Evolutionary conservation across 2,329 filamentous ascomycete species (phyloP).

Genomic region (Diaporthe sp.): DNA sequence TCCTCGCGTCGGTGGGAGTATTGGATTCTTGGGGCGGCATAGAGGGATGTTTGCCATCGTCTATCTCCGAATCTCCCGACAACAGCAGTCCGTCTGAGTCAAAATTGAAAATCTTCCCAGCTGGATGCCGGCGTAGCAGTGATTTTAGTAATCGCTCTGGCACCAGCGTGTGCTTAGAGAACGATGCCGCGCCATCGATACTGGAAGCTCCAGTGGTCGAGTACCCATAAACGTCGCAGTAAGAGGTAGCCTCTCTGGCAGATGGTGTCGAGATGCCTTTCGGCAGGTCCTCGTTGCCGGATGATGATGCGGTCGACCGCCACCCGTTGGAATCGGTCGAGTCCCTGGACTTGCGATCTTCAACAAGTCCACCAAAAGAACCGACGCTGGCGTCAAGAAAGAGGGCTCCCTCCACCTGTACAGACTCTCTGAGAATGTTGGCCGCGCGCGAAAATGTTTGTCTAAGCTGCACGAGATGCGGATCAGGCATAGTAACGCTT

Average conservation of each 20-base stretch:
- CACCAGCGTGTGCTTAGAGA: slow-evolving; percentile 39
- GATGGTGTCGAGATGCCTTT: not conserved
- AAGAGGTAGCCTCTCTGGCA: not conserved
- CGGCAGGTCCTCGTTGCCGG: slow-evolving; percentile 18
- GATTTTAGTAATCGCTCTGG: slow-evolving; percentile 51
- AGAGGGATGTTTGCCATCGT: not conserved
- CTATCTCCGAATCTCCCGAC: slow-evolving; percentile 17
- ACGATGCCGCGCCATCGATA: slow-evolving; percentile 42
- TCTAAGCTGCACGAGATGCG: not conserved
- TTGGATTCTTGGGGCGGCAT: not conserved
- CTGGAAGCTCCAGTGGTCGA: slow-evolving; percentile 48
- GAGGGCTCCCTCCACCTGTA: slow-evolving; percentile 53
- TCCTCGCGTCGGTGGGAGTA: slow-evolving; percentile 18
- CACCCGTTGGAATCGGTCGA: slow-evolving; percentile 37
- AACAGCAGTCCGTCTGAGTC: slow-evolving; percentile 37
- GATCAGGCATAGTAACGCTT: slow-evolving; percentile 2
- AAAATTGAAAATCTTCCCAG: slow-evolving; percentile 58
- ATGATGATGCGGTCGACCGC: slow-evolving; percentile 19
- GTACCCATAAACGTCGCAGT: slow-evolving; percentile 50
- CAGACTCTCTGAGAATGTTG: slow-evolving; percentile 53
- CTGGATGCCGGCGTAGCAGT: slow-evolving; percentile 56
- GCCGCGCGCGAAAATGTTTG: slow-evolving; percentile 52
- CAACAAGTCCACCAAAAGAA: slow-evolving; percentile 42
- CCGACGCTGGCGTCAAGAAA: slow-evolving; percentile 49
- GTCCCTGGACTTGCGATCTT: slow-evolving; percentile 29